These are phyloP conservation scores for Coffea canephora DNA, from an alignment of 257 asterid genomes.

Conservation along the genomic window DNA sequence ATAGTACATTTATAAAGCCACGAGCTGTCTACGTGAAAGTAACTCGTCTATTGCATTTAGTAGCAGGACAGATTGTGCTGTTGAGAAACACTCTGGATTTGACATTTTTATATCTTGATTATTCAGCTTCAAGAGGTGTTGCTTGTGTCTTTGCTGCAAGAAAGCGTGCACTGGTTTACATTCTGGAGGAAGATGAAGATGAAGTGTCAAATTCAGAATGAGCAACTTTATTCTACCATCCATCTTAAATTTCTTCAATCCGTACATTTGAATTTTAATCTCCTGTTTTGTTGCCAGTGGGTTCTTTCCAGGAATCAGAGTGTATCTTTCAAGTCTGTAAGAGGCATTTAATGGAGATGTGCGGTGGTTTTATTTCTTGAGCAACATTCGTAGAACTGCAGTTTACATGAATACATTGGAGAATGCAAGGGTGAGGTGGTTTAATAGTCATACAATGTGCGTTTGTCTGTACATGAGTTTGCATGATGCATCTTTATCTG, in stretches of 20 bases:
- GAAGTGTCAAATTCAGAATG: slow-evolving; percentile 66
- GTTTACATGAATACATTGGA: background rate
- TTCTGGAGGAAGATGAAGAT: slow-evolving; percentile 94
- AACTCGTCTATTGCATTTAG: background rate
- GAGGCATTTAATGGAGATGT: background rate
- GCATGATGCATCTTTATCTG: background rate
- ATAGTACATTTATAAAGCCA: background rate
- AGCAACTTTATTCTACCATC: slow-evolving; percentile 2
- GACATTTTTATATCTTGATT: background rate
- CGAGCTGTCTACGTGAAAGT: background rate
- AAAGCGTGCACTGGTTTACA: slow-evolving; percentile 88
- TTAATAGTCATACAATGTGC: background rate
- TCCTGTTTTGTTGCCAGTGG: background rate
- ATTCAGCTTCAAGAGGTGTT: slow-evolving; percentile 91
- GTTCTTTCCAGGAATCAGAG: background rate
- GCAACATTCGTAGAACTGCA: background rate
- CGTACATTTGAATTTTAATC: background rate
- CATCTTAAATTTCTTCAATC: background rate
- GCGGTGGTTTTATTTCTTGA: background rate
- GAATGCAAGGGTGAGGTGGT: background rate
- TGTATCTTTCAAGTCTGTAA: background rate
- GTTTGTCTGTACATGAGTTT: background rate
- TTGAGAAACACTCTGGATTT: background rate
- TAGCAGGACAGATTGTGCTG: background rate
- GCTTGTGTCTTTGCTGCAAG: slow-evolving; percentile 83